Percentiles rank a stretch among this genome's conserved stretches.
phyloP scores from a whole-genome alignment of 345 rosid genomes.

The Angophora floribunda region DNA sequence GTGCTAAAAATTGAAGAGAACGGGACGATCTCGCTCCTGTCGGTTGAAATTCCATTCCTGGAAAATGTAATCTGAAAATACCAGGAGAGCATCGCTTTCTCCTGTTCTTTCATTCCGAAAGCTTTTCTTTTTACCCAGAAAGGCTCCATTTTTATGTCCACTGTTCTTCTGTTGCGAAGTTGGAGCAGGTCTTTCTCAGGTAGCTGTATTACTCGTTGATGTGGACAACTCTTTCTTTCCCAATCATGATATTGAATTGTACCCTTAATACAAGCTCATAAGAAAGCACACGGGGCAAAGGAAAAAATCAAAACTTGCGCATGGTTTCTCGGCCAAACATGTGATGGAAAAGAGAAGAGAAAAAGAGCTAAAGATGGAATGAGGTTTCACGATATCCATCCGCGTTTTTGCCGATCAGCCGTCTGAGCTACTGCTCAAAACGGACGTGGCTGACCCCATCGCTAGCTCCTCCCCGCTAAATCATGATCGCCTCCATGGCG shows the following conservation, averaged over 20 bases:
- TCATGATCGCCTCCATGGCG: background rate
- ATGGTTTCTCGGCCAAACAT: background rate
- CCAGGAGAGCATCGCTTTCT: background rate
- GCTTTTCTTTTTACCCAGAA: background rate
- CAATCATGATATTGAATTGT: background rate
- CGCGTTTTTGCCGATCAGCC: too few relatives aligned
- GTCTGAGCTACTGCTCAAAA: background rate
- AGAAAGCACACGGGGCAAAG: background rate
- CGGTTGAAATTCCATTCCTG: background rate
- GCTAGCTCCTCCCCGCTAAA: background rate
- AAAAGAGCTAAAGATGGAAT: background rate
- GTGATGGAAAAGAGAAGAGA: background rate
- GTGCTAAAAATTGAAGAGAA: background rate
- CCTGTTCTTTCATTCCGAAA: background rate
- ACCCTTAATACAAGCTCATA: background rate
- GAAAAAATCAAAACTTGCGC: background rate
- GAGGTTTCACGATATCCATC: background rate
- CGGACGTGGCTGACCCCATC: background rate
- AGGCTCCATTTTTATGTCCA: background rate
- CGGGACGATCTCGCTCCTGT: background rate
- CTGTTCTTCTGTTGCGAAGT: background rate
- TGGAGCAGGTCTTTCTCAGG: background rate
- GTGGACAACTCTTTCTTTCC: background rate
- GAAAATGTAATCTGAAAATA: background rate
- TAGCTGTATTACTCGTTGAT: background rate